Conservation (phyloP, 2,329 filamentous ascomycete species). For the Colletotrichum brevisporum region DNA sequence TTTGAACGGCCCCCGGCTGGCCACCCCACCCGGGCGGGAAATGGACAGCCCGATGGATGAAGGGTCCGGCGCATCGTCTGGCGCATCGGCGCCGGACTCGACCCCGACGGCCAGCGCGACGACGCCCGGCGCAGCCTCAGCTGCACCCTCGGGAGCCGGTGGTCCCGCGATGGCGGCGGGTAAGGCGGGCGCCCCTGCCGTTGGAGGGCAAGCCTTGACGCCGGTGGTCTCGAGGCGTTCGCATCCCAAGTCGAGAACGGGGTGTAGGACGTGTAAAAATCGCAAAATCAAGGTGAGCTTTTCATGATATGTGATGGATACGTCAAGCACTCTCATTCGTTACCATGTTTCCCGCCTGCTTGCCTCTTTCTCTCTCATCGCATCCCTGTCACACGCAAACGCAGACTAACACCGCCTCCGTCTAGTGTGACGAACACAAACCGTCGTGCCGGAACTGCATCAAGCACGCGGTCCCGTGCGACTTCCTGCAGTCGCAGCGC, state of each 20-base stretch:
- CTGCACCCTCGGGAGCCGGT: not conserved
- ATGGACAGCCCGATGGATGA: constrained; percentile 40
- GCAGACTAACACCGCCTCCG: constrained; percentile 4
- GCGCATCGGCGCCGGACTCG: constrained; percentile 31
- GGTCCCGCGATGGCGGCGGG: not conserved
- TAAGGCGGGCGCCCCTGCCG: not conserved
- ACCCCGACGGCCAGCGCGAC: constrained; percentile 35
- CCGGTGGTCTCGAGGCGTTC: constrained; percentile 59
- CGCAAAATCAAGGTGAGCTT: constrained; percentile 62
- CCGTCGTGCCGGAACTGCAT: constrained; percentile 47
- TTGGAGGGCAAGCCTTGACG: constrained; percentile 4
- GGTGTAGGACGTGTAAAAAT: constrained; percentile 68
- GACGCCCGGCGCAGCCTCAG: constrained; percentile 19
- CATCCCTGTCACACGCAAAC: not conserved
- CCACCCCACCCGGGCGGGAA: not conserved
- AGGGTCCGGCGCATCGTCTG: constrained; percentile 35
- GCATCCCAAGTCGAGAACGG: constrained; percentile 68
- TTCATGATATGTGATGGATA: not conserved
- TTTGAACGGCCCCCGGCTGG: not conserved
- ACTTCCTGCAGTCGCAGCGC: constrained; percentile 43
- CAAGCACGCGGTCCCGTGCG: constrained; percentile 47
- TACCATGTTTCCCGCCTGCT: not conserved
- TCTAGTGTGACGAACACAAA: constrained; percentile 47
- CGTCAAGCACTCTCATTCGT: not conserved
- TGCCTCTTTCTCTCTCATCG: not conserved